Conservation (phyloP, 768 basidiomycete species). For the Suillus americanus region DNA sequence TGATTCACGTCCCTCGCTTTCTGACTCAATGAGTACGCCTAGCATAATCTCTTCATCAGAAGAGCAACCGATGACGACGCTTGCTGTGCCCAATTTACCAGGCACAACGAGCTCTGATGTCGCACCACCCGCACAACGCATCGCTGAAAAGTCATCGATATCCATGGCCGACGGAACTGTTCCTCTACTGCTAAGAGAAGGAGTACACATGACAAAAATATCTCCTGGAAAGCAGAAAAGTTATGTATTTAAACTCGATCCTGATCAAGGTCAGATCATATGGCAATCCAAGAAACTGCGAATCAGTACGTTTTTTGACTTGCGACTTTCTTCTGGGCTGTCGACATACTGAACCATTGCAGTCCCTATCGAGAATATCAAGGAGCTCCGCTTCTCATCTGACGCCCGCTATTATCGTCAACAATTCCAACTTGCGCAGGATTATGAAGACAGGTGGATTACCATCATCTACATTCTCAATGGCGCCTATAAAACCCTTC, state of each 20-base stretch:
- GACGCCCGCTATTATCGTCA: conserved; percentile 72
- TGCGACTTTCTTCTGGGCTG: neutral
- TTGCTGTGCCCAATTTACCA: neutral
- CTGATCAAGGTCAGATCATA: conserved; percentile 77
- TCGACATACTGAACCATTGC: neutral
- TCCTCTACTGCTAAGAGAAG: conserved; percentile 56
- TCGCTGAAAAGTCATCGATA: conserved; percentile 5
- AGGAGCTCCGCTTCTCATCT: conserved; percentile 76
- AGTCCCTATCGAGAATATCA: conserved; percentile 88
- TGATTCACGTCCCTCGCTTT: neutral
- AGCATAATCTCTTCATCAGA: neutral
- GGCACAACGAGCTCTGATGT: neutral
- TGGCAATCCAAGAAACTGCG: conserved; percentile 74
- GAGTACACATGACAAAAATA: conserved; percentile 81
- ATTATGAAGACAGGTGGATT: conserved; percentile 74
- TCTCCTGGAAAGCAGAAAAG: conserved; percentile 75
- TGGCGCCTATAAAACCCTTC: conserved; percentile 81
- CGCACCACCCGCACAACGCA: neutral
- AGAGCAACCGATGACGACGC: neutral
- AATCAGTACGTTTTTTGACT: conserved; percentile 47
- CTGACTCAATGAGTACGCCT: neutral
- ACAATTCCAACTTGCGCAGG: conserved; percentile 62
- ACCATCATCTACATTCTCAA: conserved; percentile 81
- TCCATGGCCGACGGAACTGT: conserved; percentile 45
- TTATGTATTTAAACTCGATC: conserved; percentile 68